A percentile compares a stretch with the other conserved stretches of the same genome.
These are phyloP conservation scores for Chlorella ohadii DNA, from an alignment of 139 green algal species.

Conservation along the genomic window DNA sequence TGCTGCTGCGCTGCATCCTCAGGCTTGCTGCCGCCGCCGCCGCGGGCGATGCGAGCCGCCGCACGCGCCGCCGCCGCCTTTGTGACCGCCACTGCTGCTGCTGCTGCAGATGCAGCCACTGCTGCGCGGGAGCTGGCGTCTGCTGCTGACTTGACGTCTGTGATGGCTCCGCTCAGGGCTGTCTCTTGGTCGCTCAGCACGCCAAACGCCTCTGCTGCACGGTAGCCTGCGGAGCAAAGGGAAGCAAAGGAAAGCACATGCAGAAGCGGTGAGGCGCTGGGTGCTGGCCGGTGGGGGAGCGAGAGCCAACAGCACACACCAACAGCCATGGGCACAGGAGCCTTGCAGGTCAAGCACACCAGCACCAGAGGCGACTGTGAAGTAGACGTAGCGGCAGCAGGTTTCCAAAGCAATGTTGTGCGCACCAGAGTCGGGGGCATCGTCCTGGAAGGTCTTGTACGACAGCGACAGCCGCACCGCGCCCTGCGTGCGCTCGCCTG, in stretches of 20 bases:
- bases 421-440: slow-evolving; percentile 62
- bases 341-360: too few species aligned
- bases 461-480: slow-evolving; percentile 78
- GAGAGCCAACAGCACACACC: too few species aligned
- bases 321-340: too few species aligned
- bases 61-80: slow-evolving; percentile 86
- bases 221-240: slow-evolving; percentile 26
- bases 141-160: slow-evolving; percentile 85
- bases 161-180: background rate
- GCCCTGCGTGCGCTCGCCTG: slow-evolving; percentile 41
- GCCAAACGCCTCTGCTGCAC: background rate
- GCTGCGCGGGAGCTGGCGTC: slow-evolving; percentile 86
- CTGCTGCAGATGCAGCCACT: slow-evolving; percentile 85
- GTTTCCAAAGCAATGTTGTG: too few species aligned
- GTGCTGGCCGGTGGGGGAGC: too few species aligned
- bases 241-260: too few species aligned
- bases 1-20: background rate
- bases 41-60: slow-evolving; percentile 50
- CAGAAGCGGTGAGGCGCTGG: too few species aligned
- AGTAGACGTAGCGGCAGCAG: too few species aligned
- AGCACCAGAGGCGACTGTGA: too few species aligned
- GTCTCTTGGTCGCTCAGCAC: background rate
- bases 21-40: background rate
- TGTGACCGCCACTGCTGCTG: slow-evolving; percentile 86
- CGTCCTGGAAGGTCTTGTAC: slow-evolving; percentile 84